Evolutionary conservation across 2,329 filamentous ascomycete genomes (phyloP), one percentile per base, ranked within the genome.

Genomic region (Colletotrichum neosansevieriae): DNA sequence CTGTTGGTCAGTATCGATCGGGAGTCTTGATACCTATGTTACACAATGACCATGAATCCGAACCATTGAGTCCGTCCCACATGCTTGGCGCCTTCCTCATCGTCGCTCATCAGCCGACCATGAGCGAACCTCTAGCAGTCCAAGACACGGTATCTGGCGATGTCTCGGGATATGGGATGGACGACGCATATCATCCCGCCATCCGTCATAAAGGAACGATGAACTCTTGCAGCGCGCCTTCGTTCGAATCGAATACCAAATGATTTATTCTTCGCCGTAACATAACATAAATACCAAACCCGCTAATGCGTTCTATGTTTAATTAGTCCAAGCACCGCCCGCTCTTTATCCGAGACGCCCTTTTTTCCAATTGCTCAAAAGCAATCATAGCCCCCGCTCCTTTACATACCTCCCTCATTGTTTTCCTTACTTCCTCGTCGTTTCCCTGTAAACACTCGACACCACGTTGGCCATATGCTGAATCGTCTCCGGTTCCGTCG

Each of bases 401-500:
- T 6, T 2, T 15, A 17, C 13, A 50, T n/a, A 29, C 1, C 21
- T 9, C 29, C 6, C 6, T 4, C 49, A 6, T 51, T 0, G 13
- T 17, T 49, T 17, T 15, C 58, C 45, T 40, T 12, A 4, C n/a
- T 40, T 38, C 51, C 51, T 62, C 36, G 32, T 11, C 5, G 59
- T 54, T 34, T 68, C 65, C 34, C 53, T 65, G 45, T 63, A 65
- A 4, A 59, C n/a, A 13, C 50, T 61, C 11, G 58, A 38, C n/a
- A 64, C 34, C 60, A 65, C 40, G 38, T 17, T 42, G 12, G 61
- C 61, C 7, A 68, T 36, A 10, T 59, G 54, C 54, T 64, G 61
- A 12, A 68, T 54, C 12, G 65, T 49, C 12, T 68, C 65, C 4
- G 61, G 61, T 24, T 54, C 29, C 7, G 63, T 68, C 19, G 65